Percentiles rank a stretch among this genome's conserved stretches.
phyloP scores from a whole-genome alignment of 805 yeast genomes.

The Sugiyamaella valdiviana region DNA sequence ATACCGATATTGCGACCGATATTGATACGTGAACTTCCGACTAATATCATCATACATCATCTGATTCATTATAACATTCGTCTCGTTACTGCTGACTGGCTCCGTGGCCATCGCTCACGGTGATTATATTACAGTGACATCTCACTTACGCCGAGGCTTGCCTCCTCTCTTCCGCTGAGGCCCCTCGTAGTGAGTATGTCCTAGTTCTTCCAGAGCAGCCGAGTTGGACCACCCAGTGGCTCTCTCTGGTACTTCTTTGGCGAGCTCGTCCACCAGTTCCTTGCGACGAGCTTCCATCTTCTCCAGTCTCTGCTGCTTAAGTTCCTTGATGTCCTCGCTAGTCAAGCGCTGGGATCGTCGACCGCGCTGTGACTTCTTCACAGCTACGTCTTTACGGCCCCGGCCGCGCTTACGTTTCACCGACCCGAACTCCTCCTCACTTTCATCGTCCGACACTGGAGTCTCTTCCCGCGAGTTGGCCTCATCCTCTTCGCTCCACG shows the following conservation, averaged over 20 bases:
- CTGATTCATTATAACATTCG: constrained; percentile 4
- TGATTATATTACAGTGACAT: too few species aligned
- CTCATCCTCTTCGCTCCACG: constrained; percentile 5
- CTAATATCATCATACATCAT: too few species aligned
- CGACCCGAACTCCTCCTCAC: constrained; percentile 12
- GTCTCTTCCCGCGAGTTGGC: constrained; percentile 7
- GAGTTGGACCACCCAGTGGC: constrained; percentile 23
- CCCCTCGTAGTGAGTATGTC: constrained; percentile 28
- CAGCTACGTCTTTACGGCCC: constrained; percentile 7
- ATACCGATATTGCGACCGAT: too few species aligned
- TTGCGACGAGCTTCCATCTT: constrained; percentile 8
- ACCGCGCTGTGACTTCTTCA: constrained; percentile 9
- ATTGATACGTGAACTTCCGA: too few species aligned
- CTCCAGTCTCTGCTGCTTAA: constrained; percentile 3
- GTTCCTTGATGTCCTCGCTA: constrained; percentile 44
- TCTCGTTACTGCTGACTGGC: too few species aligned
- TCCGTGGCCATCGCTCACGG: too few species aligned
- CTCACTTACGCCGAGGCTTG: neutral
- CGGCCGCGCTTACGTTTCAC: constrained; percentile 42
- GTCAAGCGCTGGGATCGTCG: constrained; percentile 1
- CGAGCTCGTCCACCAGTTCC: constrained; percentile 15
- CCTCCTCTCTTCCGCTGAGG: neutral
- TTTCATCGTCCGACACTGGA: constrained; percentile 8
- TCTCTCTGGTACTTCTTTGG: constrained; percentile 15
- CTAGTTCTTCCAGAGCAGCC: constrained; percentile 19